phyloP scores from a whole-genome alignment of 1,139 yeast genomes.

The Kurtzmaniella quercitrusa region DNA sequence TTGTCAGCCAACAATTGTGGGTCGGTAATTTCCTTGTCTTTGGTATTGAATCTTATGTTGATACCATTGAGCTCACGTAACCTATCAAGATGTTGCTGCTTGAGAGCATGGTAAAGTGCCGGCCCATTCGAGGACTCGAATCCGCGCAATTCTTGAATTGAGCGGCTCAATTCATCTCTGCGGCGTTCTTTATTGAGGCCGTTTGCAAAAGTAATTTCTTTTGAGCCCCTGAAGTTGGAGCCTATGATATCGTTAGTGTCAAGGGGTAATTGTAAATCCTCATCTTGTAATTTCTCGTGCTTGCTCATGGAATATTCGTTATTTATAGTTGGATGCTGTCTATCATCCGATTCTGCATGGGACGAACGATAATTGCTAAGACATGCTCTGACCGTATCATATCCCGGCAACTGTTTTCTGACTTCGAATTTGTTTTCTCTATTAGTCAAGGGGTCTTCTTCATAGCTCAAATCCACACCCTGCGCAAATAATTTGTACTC shows the following conservation, averaged over 20 bases:
- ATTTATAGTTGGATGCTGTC: not conserved
- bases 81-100: slow-evolving; percentile 22
- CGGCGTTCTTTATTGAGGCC: slow-evolving; percentile 26
- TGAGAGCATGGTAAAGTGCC: slow-evolving; percentile 21
- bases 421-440: slow-evolving; percentile 3
- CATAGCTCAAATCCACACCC: not conserved
- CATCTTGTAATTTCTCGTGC: not conserved
- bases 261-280: not conserved
- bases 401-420: not conserved
- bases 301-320: not conserved
- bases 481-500: slow-evolving; percentile 9
- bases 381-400: not conserved
- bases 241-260: slow-evolving; percentile 8
- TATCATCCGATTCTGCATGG: not conserved
- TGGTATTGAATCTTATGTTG: slow-evolving; percentile 20
- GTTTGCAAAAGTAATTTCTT: slow-evolving; percentile 21
- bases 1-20: slow-evolving; percentile 22
- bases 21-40: slow-evolving; percentile 21
- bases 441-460: not conserved
- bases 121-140: no score
- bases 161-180: slow-evolving; percentile 17
- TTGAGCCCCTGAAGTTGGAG: slow-evolving; percentile 7
- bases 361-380: not conserved
- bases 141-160: slow-evolving; percentile 12
- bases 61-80: slow-evolving; percentile 25